Conservation (phyloP, 805 yeast genomes). For the Ogataea nonfermentans region DNA sequence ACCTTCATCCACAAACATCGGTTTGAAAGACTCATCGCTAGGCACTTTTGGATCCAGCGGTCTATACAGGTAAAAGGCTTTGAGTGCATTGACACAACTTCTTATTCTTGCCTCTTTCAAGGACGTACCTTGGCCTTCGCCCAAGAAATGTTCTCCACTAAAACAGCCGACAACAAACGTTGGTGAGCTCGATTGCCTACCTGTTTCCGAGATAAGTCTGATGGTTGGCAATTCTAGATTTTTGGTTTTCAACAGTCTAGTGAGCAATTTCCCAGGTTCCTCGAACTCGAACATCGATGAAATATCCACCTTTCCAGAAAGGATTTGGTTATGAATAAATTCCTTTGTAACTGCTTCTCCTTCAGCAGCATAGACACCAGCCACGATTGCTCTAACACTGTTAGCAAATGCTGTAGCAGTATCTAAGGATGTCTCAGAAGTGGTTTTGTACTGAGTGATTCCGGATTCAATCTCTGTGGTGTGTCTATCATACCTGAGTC, state of each 20-base stretch:
- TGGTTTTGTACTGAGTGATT: constrained; percentile 41
- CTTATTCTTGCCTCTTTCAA: constrained; percentile 88
- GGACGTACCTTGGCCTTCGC: constrained; percentile 93
- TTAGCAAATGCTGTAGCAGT: constrained; percentile 51
- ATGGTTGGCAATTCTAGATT: constrained; percentile 72
- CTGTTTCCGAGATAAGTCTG: constrained; percentile 88
- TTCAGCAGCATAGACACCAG: constrained; percentile 74
- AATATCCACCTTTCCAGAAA: constrained; percentile 80
- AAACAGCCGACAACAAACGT: constrained; percentile 90
- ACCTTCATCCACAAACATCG: constrained; percentile 37
- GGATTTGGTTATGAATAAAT: constrained; percentile 71
- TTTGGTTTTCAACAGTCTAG: constrained; percentile 73
- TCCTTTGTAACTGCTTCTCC: constrained; percentile 62
- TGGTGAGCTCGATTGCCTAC: constrained; percentile 80
- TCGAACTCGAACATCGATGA: constrained; percentile 73
- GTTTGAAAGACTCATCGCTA: constrained; percentile 47
- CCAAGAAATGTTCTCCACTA: constrained; percentile 75
- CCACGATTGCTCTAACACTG: constrained; percentile 79
- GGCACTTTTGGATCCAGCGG: constrained; percentile 68
- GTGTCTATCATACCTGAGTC: constrained; percentile 46
- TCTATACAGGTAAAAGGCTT: constrained; percentile 88
- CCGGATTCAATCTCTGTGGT: constrained; percentile 52
- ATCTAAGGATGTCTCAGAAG: constrained; percentile 24
- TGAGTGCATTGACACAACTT: constrained; percentile 86
- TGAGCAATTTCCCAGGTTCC: constrained; percentile 82